Evolutionary conservation across 352 stramenopile genomes (phyloP), one percentile per base, ranked within the genome.

Genomic region (Hyaloperonospora brassicae): DNA sequence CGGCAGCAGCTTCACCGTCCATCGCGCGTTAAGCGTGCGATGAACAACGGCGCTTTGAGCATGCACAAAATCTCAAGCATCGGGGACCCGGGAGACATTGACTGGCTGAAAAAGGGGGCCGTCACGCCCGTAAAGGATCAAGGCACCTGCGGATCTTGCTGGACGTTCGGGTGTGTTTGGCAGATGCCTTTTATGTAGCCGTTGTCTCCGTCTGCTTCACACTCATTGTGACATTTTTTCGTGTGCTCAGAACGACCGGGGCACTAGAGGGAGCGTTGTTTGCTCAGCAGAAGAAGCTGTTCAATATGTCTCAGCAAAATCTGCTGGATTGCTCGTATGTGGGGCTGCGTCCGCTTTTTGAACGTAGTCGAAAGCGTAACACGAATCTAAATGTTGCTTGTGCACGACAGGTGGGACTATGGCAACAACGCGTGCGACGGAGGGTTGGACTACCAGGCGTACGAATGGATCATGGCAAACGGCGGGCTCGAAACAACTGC

Each of bases 61-160:
- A 34, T 76, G 22, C 78, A 92, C 58, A 24, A 65, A 5, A 23
- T 73, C 17, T 68, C 62, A 5, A 76, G 68, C 22, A 51, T 76
- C 13, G 42, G 57, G 3, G 54, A 82, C 0, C 73, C 83, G 0
- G 74, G 77, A n/a, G 82, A 89, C 47, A 77, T 89, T 42, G 87
- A 97, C 48, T 97, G 89, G 89, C 79, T 84, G 14, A 70, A 62
- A 51, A 87, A 91, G 44, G 84, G 84, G 22, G 86, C 85, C 1
- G 87, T 97, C 31, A 95, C 84, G 2, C 79, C 81, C 2, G 85
- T 96, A 49, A 97, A 97, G 46, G 85, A 96, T 58, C 89, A 97
- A 68, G 88, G 86, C 34, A 77, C 77, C 45, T 97, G 89, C 39
- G 89, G 89, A 14, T 96, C 86, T 31, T 97, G 89, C 77, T 97